Evolutionary conservation across 129 eudicot species (phyloP).

Genomic region (Arctium lappa): DNA sequence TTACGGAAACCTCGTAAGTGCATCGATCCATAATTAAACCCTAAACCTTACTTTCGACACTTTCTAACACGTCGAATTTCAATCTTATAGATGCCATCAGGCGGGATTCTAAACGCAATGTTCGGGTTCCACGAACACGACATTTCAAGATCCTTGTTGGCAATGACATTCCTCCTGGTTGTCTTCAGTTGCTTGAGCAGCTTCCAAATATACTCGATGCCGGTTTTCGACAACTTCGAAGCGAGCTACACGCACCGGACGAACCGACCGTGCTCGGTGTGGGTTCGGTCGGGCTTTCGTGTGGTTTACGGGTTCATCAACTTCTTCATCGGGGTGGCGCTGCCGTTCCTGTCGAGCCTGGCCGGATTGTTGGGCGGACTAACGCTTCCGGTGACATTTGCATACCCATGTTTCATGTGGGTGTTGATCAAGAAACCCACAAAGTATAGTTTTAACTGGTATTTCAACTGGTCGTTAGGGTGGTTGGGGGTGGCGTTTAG

Average conservation of each 20-base stretch:
- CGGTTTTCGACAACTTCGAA: constrained; percentile 88
- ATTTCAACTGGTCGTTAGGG: constrained; percentile 83
- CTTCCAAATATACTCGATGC: constrained; percentile 96
- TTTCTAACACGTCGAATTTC: not conserved
- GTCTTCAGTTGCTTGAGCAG: constrained; percentile 92
- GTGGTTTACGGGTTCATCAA: constrained; percentile 71
- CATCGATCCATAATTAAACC: not conserved
- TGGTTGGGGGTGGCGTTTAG: constrained; percentile 92
- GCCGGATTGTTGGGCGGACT: constrained; percentile 93
- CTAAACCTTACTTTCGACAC: not conserved
- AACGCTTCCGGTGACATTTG: constrained; percentile 90
- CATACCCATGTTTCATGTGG: constrained; percentile 99
- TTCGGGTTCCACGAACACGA: constrained; percentile 78
- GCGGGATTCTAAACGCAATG: constrained; percentile 78
- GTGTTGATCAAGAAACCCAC: constrained; percentile 77
- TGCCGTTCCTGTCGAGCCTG: constrained; percentile 83
- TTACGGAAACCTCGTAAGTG: constrained; percentile 87
- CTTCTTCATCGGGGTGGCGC: constrained; percentile 81
- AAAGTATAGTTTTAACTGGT: constrained; percentile 79
- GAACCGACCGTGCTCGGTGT: constrained; percentile 81
- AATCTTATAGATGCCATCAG: constrained; percentile 72
- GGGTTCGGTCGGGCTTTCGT: constrained; percentile 92
- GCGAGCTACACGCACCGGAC: constrained; percentile 90
- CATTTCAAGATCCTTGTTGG: constrained; percentile 76
- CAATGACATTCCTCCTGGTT: constrained; percentile 74